Base-by-base conservation (phyloP, 768 basidiomycete species). In the Clitopilus passeckerianus region DNA sequence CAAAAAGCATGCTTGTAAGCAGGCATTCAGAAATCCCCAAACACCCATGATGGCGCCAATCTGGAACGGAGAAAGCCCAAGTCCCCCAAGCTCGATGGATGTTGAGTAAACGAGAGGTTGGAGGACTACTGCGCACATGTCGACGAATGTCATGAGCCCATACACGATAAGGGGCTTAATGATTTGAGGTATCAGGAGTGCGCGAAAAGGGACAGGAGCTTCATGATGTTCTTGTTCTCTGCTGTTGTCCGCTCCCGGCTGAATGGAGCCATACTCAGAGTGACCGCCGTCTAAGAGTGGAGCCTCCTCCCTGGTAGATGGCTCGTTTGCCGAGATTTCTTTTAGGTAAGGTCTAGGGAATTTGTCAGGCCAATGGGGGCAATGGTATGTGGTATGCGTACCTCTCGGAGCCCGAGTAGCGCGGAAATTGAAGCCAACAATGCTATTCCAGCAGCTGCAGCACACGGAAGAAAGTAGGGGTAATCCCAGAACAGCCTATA, bases 391-490 rank as follows among this genome's bases (percentile, higher is more conserved):
- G 37, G 14, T 24, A 30, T 27, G 54, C 56, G 35, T 56, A 63
- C 74, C 65, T 75, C 74, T 61, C 69, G 67, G 1, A 75, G 59
- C 9, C 68, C 64, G 18, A 69, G 22, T 6, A 64, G 63, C 6
- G 75, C 68, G n/a, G 78, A 57, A 3, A 73, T 44, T 50, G 76
- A 75, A 2, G 73, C 65, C 0, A 74, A 35, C 10, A 75, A 65
- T 18, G 75, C 71, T 56, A 75, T 72, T 41, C 66, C 63, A 12
- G 78, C 72, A 1, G 76, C 67, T 0, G 70, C 77, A 0, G 78
- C 57, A 63, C 87, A 91, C 1, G 90, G 84, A 43, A 92, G 77
- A 68, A 92, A 90, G 70, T 92, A 92, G 0, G 90, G 90, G 68
- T 87, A 88, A 22, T 75, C 71, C 63, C 75, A 79, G 55, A 72